These are phyloP conservation scores for Trapa bicornis DNA, from an alignment of 345 rosid genomes.

Conservation along the genomic window DNA sequence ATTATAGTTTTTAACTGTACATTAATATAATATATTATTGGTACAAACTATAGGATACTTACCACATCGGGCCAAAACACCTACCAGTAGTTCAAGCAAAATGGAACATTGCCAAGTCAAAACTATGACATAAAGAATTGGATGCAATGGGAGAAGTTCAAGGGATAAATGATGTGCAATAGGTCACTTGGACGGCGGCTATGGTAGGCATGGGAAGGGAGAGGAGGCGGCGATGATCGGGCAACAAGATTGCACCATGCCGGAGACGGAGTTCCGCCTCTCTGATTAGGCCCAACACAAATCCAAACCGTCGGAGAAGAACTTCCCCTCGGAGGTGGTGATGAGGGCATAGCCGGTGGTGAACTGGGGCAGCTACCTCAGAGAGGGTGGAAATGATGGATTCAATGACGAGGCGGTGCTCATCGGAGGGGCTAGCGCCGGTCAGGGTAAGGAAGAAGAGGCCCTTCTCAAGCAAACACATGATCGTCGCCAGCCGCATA, in stretches of 20 bases:
- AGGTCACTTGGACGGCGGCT: constrained; percentile 36
- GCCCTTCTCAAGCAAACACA: constrained; percentile 55
- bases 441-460: constrained; percentile 56
- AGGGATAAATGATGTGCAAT: background rate
- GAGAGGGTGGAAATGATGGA: constrained; percentile 36
- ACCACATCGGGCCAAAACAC: background rate
- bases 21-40: no score
- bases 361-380: constrained; percentile 40
- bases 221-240: constrained; percentile 36
- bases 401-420: constrained; percentile 49
- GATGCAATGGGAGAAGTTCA: background rate
- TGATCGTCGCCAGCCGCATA: constrained; percentile 5
- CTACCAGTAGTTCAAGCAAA: background rate
- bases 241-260: constrained; percentile 35
- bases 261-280: constrained; percentile 32
- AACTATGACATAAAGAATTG: background rate
- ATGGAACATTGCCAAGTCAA: background rate
- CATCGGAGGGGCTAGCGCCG: constrained; percentile 23
- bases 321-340: constrained; percentile 57
- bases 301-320: constrained; percentile 85
- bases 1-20: background rate
- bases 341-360: constrained; percentile 57
- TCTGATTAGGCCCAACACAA: constrained; percentile 48
- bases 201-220: constrained; percentile 81
- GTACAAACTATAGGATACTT: background rate